phyloP scores from a whole-genome alignment of 1,139 yeast genomes.

The Candida smagusa region DNA sequence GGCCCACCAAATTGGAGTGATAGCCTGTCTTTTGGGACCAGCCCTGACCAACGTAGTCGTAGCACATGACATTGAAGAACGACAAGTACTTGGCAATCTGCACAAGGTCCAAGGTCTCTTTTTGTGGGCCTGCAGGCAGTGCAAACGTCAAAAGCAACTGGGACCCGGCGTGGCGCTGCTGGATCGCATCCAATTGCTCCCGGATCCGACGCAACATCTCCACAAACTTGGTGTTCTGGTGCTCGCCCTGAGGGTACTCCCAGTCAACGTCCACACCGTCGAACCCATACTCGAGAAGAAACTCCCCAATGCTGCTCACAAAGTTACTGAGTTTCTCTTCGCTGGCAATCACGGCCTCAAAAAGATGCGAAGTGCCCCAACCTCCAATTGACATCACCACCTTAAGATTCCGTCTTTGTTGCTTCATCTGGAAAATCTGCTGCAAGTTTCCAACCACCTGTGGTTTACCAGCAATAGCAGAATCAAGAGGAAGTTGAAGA shows the following conservation, averaged over 20 bases:
- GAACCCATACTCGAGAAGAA: slow-evolving; percentile 57
- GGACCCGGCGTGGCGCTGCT: slow-evolving; percentile 6
- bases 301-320: slow-evolving; percentile 44
- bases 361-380: slow-evolving; percentile 62
- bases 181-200: slow-evolving; percentile 28
- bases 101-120: slow-evolving; percentile 38
- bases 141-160: slow-evolving; percentile 60
- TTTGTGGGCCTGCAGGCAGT: slow-evolving; percentile 64
- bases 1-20: slow-evolving; percentile 66
- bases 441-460: slow-evolving; percentile 50
- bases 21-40: slow-evolving; percentile 66
- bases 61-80: slow-evolving; percentile 87
- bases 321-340: slow-evolving; percentile 41
- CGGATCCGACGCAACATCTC: slow-evolving; percentile 45
- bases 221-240: slow-evolving; percentile 47
- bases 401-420: slow-evolving; percentile 47
- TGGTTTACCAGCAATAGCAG: slow-evolving; percentile 15
- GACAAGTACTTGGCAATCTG: slow-evolving; percentile 58
- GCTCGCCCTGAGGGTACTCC: slow-evolving; percentile 69
- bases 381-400: slow-evolving; percentile 84
- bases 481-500: slow-evolving; percentile 38
- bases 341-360: slow-evolving; percentile 45
- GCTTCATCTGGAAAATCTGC: slow-evolving; percentile 53
- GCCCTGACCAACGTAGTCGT: slow-evolving; percentile 71
- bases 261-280: slow-evolving; percentile 95